These are phyloP conservation scores for Hexamita inflata DNA, from an alignment of 208 protist genomes.

Conservation along the genomic window DNA sequence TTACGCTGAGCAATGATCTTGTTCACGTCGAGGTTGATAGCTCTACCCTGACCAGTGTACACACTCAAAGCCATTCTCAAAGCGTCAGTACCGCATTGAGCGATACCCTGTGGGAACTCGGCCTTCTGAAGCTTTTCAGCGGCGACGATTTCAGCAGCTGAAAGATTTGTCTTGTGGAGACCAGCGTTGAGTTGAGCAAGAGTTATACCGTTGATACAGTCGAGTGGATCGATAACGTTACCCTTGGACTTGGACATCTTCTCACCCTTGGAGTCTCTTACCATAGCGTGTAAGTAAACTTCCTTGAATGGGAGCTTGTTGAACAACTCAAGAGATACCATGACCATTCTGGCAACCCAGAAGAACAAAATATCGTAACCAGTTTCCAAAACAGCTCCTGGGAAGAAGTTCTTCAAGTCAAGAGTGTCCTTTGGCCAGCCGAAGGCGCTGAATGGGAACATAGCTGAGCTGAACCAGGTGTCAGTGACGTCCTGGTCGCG, in stretches of 20 bases:
- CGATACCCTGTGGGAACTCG: conserved; percentile 54
- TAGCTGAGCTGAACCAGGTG: conserved; percentile 98
- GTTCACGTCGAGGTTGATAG: conserved; percentile 91
- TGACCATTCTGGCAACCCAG: conserved; percentile 99
- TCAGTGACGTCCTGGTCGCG: conserved; percentile 98
- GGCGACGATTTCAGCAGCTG: conserved; percentile 37
- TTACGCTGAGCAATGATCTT: conserved; percentile 66
- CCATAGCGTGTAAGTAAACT: conserved; percentile 93
- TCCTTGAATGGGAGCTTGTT: conserved; percentile 55
- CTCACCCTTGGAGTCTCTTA: conserved; percentile 91
- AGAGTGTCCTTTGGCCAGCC: conserved; percentile 53
- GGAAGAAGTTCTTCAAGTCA: conserved; percentile 84
- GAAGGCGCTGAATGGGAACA: conserved; percentile 93
- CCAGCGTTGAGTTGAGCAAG: conserved; percentile 72
- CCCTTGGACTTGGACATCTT: conserved; percentile 99
- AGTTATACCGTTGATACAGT: conserved; percentile 86
- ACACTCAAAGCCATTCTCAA: conserved; percentile 89
- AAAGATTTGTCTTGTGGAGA: conserved; percentile 52
- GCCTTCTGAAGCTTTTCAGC: conserved; percentile 32
- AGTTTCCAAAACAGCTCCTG: conserved; percentile 85
- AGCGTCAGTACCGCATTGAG: conserved; percentile 93
- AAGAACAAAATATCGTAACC: conserved; percentile 99
- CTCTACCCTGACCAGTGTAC: conserved; percentile 62
- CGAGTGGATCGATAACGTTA: conserved; percentile 99
- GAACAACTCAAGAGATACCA: conserved; percentile 85